Evolutionary conservation across 352 stramenopile species (phyloP), one percentile per base, ranked within the genome.

Genomic region (Blastocystis sp.): DNA sequence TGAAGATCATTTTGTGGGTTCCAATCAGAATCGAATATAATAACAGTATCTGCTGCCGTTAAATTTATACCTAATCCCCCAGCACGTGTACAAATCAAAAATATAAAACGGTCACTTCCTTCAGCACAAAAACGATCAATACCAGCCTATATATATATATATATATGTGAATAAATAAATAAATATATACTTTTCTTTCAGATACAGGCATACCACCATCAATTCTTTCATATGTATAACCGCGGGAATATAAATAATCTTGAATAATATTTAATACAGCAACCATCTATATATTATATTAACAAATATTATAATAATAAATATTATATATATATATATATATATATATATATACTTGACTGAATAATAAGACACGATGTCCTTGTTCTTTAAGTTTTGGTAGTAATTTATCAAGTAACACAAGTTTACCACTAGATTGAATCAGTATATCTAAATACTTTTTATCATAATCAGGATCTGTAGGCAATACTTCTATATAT

Each of bases 181-280:
- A n/a, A n/a, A n/a, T n/a, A n/a, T n/a, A n/a, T n/a, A n/a, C n/a
- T n/a, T n/a, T n/a, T 7, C 91, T 78, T 46, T 94, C 84, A 32
- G 88, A 80, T 31, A 88, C 89, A 18, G 84, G 94, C 55, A 97
- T 94, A 36, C 84, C 90, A 37, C 91, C 91, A 70, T 99, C 93
- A 57, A 99, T 95, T 9, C 91, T 79, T 64, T 95, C 88, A 73
- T 79, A 94, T 36, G 81, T 79, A 67, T 94, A 94, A 27, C 74
- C 64, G 18, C 86, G 79, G 27, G 82, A 65, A 6, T 75, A 66
- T 16, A 98, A 67, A 70, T 96, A 99, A 57, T 98, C 91, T 68
- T 96, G 86, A 18, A 99, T 67, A 34, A 99, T 93, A 69, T 99
- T 85, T 42, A 99, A 75, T 89, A 99, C 98, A 37, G 52, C 39